phyloP scores from a whole-genome alignment of 2,329 filamentous ascomycete species.

The Lachnellula arida region DNA sequence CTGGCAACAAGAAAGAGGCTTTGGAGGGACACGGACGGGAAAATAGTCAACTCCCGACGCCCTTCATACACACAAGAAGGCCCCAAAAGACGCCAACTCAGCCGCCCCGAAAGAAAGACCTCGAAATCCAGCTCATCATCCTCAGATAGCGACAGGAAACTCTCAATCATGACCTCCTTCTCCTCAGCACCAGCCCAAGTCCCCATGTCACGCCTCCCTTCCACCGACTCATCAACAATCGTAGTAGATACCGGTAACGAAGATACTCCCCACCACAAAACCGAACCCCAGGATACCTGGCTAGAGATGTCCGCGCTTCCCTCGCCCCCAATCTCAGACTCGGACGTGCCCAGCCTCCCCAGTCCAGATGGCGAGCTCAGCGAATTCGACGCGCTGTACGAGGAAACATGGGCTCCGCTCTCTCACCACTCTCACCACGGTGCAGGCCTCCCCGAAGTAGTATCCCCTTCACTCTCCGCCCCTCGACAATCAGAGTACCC shows the following conservation, averaged over 20 bases:
- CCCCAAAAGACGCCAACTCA: conserved; percentile 21
- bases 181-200: conserved; percentile 11
- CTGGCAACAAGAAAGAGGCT: conserved; percentile 45
- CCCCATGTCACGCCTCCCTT: conserved; percentile 22
- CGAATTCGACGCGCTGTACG: conserved; percentile 29
- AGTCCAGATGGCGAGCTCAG: conserved; percentile 11
- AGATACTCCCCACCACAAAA: neutral
- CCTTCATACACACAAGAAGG: conserved; percentile 31
- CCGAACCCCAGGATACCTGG: conserved; percentile 17
- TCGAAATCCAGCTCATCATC: conserved; percentile 5
- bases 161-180: conserved; percentile 3
- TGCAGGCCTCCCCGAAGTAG: neutral
- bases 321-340: conserved; percentile 25
- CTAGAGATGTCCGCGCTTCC: conserved; percentile 20
- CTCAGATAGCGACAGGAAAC: conserved; percentile 2
- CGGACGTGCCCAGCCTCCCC: conserved; percentile 8
- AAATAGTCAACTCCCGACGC: conserved; percentile 39
- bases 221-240: conserved; percentile 21
- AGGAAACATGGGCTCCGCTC: conserved; percentile 26
- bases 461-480: neutral
- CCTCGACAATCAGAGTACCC: conserved; percentile 20
- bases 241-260: conserved; percentile 16
- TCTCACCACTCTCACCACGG: conserved; percentile 3
- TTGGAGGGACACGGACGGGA: conserved; percentile 45
- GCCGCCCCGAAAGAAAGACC: conserved; percentile 16